Percentiles rank a stretch among this genome's conserved stretches.
Evolutionary conservation across 2,329 filamentous ascomycete genomes (phyloP).

Genomic region (Alternaria novae-zelandiae): DNA sequence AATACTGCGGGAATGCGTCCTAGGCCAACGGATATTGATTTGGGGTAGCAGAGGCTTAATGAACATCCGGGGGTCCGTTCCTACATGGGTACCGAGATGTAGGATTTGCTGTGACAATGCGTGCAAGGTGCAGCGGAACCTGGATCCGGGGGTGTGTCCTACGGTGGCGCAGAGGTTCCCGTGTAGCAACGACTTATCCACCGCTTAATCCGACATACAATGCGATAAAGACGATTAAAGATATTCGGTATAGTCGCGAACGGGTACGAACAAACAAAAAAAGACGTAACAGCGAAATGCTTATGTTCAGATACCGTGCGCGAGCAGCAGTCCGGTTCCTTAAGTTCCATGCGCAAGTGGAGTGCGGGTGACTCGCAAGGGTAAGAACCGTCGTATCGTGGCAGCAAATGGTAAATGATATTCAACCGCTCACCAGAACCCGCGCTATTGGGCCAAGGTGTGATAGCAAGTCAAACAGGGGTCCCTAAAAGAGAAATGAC

Average conservation of each 20-base stretch:
- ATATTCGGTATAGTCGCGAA: conserved; percentile 16
- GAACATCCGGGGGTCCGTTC: conserved; percentile 25
- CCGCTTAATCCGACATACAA: conserved; percentile 24
- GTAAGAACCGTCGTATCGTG: conserved; percentile 33
- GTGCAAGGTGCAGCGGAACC: conserved; percentile 37
- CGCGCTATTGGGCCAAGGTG: conserved; percentile 49
- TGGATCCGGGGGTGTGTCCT: conserved; percentile 29
- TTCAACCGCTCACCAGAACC: conserved; percentile 43
- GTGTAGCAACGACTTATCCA: conserved; percentile 32
- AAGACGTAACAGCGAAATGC: conserved; percentile 8
- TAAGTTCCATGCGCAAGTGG: conserved; percentile 41
- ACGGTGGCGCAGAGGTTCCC: conserved; percentile 25
- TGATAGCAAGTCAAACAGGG: conserved; percentile 42
- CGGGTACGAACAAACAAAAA: conserved; percentile 5
- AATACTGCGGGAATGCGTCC: conserved; percentile 27
- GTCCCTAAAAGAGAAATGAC: conserved; percentile 28
- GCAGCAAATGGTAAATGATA: conserved; percentile 45
- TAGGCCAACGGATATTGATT: conserved; percentile 17
- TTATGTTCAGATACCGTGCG: conserved; percentile 33
- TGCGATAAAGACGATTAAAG: neutral
- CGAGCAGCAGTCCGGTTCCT: conserved; percentile 39
- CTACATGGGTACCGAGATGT: conserved; percentile 42
- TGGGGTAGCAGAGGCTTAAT: conserved; percentile 29
- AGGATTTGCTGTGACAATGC: conserved; percentile 37
- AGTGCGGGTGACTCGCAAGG: conserved; percentile 41